A percentile compares a stretch with the other conserved stretches of the same genome.
These are phyloP conservation scores for Curvularia verruculosa DNA, from an alignment of 2,329 filamentous ascomycete species.

Conservation along the genomic window DNA sequence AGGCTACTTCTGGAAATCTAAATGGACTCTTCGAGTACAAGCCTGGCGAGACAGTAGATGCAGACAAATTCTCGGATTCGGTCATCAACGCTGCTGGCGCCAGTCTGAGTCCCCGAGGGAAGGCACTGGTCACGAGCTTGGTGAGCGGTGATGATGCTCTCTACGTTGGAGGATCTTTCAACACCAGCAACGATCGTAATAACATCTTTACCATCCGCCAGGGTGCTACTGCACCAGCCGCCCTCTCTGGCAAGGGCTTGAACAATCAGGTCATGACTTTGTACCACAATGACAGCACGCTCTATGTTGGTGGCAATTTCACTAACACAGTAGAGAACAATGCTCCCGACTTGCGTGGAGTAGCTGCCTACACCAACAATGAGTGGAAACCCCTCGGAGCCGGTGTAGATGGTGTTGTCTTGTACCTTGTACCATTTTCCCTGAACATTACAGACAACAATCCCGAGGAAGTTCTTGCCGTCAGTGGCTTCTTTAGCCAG, in stretches of 20 bases:
- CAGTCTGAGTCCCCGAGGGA: constrained; percentile 62
- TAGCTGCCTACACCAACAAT: constrained; percentile 75
- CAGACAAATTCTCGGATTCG: constrained; percentile 71
- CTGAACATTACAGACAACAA: constrained; percentile 75
- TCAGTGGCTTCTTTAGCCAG: constrained; percentile 80
- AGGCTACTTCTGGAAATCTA: constrained; percentile 76
- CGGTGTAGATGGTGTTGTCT: constrained; percentile 81
- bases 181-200: constrained; percentile 60
- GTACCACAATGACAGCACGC: constrained; percentile 65
- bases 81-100: constrained; percentile 77
- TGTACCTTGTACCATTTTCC: constrained; percentile 73
- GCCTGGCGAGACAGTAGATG: constrained; percentile 66
- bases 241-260: constrained; percentile 73
- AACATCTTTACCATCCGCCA: constrained; percentile 76
- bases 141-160: constrained; percentile 64
- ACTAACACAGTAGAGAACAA: constrained; percentile 70
- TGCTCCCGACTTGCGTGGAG: constrained; percentile 70
- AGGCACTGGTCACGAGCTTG: constrained; percentile 75
- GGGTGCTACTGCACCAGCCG: constrained; percentile 63
- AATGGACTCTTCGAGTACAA: constrained; percentile 93
- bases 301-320: constrained; percentile 85
- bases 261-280: constrained; percentile 79
- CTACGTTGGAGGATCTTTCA: constrained; percentile 87
- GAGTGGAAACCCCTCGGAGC: constrained; percentile 81
- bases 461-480: constrained; percentile 74